These are phyloP conservation scores for Saccharomycopsis fodiens DNA, from an alignment of 805 yeast species.

Conservation along the genomic window DNA sequence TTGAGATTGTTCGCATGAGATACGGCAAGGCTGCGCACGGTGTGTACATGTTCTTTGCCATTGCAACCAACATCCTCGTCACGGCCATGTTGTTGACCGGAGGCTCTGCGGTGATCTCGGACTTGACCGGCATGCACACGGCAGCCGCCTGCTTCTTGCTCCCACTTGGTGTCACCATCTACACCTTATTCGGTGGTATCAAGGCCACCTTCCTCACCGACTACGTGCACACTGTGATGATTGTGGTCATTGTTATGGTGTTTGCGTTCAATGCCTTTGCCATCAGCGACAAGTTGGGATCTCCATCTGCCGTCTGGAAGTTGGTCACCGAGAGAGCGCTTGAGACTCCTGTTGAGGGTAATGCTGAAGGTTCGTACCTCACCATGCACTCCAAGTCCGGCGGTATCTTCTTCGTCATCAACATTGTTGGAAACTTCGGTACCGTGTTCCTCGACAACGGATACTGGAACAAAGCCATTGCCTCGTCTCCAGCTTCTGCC, in stretches of 20 bases:
- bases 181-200: slow-evolving; percentile 75
- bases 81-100: slow-evolving; percentile 91
- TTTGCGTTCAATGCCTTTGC: slow-evolving; percentile 79
- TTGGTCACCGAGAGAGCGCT: slow-evolving; percentile 52
- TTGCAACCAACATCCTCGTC: slow-evolving; percentile 82
- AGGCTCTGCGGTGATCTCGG: slow-evolving; percentile 75
- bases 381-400: slow-evolving; percentile 84
- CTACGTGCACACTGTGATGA: slow-evolving; percentile 72
- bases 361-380: slow-evolving; percentile 78
- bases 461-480: slow-evolving; percentile 84
- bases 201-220: slow-evolving; percentile 79
- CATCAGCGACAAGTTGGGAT: slow-evolving; percentile 61
- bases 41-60: slow-evolving; percentile 68
- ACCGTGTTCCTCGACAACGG: slow-evolving; percentile 84
- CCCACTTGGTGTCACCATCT: slow-evolving; percentile 72
- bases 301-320: slow-evolving; percentile 78
- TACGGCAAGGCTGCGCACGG: slow-evolving; percentile 73
- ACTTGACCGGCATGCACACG: slow-evolving; percentile 75
- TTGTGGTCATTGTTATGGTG: slow-evolving; percentile 68
- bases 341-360: slow-evolving; percentile 63
- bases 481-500: slow-evolving; percentile 76
- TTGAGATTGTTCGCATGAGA: slow-evolving; percentile 75
- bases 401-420: slow-evolving; percentile 84
- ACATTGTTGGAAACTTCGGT: slow-evolving; percentile 83
- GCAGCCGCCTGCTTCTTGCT: slow-evolving; percentile 77